A percentile compares a stretch with the other conserved stretches of the same genome.
Evolutionary conservation across 2,329 filamentous ascomycete genomes (phyloP).

Genomic region (Tolypocladium tundrense): DNA sequence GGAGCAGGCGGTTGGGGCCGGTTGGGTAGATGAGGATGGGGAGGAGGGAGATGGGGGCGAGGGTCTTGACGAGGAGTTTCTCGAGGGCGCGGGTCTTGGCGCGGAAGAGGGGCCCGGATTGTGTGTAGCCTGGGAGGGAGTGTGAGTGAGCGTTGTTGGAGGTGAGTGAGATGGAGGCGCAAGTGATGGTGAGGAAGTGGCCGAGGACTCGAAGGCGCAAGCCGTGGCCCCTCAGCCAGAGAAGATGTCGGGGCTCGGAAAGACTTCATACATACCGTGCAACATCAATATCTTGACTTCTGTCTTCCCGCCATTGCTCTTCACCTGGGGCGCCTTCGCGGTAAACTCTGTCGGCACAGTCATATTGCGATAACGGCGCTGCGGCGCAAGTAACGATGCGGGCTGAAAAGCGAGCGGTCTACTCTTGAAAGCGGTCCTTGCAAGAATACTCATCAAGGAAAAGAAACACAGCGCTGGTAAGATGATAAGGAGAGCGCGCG

Average conservation of each 20-base stretch:
- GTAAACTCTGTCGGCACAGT: constrained; percentile 10
- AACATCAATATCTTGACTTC: constrained; percentile 65
- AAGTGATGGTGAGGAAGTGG: background rate
- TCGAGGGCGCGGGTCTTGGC: constrained; percentile 81
- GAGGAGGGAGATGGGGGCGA: constrained; percentile 46
- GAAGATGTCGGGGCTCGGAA: no score
- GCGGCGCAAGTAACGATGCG: background rate
- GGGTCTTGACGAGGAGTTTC: constrained; percentile 67
- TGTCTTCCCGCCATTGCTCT: constrained; percentile 29
- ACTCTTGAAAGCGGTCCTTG: constrained; percentile 4
- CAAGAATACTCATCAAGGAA: constrained; percentile 10
- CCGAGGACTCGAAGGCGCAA: background rate
- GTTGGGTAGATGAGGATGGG: constrained; percentile 58
- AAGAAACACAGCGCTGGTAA: background rate
- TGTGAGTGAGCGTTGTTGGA: background rate
- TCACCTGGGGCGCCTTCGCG: constrained; percentile 15
- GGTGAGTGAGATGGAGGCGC: background rate
- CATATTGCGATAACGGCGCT: constrained; percentile 13
- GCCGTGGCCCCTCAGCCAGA: background rate
- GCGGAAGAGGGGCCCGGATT: constrained; percentile 77
- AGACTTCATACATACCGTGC: constrained; percentile 41
- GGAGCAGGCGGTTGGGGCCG: constrained; percentile 51
- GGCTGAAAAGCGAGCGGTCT: constrained; percentile 7
- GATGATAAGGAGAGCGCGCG: background rate
- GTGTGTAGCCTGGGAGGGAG: constrained; percentile 60